These are phyloP conservation scores for Biancaea sappan DNA, from an alignment of 306 rosid genomes.

Conservation along the genomic window DNA sequence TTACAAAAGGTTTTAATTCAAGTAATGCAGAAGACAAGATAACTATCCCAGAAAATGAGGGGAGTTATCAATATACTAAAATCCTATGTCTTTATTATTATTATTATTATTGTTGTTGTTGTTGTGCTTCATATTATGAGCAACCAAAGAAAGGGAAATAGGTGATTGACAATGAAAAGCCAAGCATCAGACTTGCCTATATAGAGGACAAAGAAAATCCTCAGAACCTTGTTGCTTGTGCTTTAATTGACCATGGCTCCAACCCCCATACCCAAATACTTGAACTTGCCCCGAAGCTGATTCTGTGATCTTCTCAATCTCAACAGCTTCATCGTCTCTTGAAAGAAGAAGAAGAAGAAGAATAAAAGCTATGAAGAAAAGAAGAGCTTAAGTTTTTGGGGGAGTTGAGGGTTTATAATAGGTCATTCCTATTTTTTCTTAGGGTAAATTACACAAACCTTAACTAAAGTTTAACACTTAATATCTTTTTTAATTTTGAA, in stretches of 20 bases:
- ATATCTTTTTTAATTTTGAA: too few relatives aligned
- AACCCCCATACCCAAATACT: constrained; percentile 25
- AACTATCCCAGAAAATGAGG: not conserved
- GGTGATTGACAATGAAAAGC: constrained; percentile 40
- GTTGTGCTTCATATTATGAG: not conserved
- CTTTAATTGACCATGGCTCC: constrained; percentile 45
- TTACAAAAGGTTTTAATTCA: not conserved
- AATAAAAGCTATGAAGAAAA: not conserved
- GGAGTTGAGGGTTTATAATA: constrained; percentile 41
- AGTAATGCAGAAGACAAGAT: not conserved
- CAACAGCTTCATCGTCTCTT: constrained; percentile 29
- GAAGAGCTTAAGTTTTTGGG: not conserved
- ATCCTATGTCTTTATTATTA: not conserved
- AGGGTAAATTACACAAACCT: too few relatives aligned
- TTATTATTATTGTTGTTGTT: not conserved
- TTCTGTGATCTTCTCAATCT: constrained; percentile 9
- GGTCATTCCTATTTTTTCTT: too few relatives aligned
- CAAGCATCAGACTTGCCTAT: constrained; percentile 84
- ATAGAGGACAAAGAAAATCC: constrained; percentile 42
- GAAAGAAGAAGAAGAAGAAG: not conserved
- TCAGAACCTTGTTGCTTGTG: constrained; percentile 5
- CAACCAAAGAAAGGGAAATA: not conserved
- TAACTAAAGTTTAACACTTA: too few relatives aligned
- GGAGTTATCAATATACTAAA: not conserved
- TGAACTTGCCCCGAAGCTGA: constrained; percentile 21